Percentiles rank a stretch among this genome's conserved stretches.
These are phyloP conservation scores for Pseudofabraea citricarpa DNA, from an alignment of 2,329 filamentous ascomycete genomes.

Conservation along the genomic window DNA sequence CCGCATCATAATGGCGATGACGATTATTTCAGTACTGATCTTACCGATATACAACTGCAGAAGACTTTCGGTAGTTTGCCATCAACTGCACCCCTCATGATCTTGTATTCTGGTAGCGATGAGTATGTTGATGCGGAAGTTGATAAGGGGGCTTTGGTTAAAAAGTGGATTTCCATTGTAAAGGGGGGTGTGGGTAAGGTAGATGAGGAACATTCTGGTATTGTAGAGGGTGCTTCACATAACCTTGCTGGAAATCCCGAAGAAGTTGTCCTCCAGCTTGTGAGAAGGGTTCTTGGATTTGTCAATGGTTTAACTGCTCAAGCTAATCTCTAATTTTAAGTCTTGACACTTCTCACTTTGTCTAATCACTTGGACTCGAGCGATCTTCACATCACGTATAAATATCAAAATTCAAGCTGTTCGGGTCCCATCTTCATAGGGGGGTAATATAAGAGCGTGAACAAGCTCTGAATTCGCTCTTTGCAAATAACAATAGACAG, in stretches of 20 bases:
- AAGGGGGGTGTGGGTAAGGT: slow-evolving; percentile 38
- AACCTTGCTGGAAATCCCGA: slow-evolving; percentile 42
- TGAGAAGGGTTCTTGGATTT: slow-evolving; percentile 45
- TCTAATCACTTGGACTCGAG: too few relatives aligned
- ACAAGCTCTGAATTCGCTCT: too few relatives aligned
- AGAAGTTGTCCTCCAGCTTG: slow-evolving; percentile 41
- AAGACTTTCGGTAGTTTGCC: slow-evolving; percentile 52
- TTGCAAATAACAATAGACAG: too few relatives aligned
- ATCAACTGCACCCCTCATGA: slow-evolving; percentile 36
- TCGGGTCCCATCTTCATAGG: too few relatives aligned
- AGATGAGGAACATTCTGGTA: slow-evolving; percentile 41
- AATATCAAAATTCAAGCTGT: too few relatives aligned
- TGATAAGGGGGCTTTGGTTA: slow-evolving; percentile 42
- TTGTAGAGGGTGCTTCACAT: slow-evolving; percentile 45
- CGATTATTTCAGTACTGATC: slow-evolving; percentile 64
- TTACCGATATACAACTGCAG: slow-evolving; percentile 44
- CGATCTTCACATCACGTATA: too few relatives aligned
- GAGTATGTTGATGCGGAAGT: slow-evolving; percentile 42
- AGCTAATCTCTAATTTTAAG: neutral
- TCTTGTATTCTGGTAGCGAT: slow-evolving; percentile 46
- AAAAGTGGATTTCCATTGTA: slow-evolving; percentile 41
- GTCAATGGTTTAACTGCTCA: slow-evolving; percentile 25
- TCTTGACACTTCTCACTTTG: too few relatives aligned
- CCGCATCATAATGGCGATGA: slow-evolving; percentile 53
- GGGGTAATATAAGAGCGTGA: too few relatives aligned